phyloP scores from a whole-genome alignment of 202 grass and related monocot genomes.

The Bolboschoenoplectus hybrid region DNA sequence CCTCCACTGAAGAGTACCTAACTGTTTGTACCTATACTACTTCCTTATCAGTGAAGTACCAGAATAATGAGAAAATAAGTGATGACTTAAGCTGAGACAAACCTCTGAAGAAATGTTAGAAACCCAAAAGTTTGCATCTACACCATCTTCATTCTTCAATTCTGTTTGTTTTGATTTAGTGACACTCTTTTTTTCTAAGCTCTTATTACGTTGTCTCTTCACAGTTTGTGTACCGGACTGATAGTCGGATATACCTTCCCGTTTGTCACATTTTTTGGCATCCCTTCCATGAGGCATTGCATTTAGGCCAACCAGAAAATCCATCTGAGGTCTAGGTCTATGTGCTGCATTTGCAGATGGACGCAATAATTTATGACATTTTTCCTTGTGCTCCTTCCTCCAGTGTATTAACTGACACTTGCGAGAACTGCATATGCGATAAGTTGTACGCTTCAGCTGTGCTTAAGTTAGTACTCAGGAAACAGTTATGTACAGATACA shows the following conservation, averaged over 20 bases:
- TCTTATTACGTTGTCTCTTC: slow-evolving; percentile 43
- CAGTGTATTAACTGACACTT: slow-evolving; percentile 96
- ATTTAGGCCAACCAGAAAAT: slow-evolving; percentile 61
- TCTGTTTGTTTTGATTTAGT: slow-evolving; percentile 48
- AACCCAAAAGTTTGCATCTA: slow-evolving; percentile 32
- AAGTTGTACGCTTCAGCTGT: slow-evolving; percentile 14
- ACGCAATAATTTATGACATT: slow-evolving; percentile 66
- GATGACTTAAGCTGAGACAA: background rate
- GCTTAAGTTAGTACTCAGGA: slow-evolving; percentile 22
- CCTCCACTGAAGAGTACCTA: background rate
- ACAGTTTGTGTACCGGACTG: slow-evolving; percentile 48
- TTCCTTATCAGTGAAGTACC: background rate
- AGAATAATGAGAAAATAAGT: slow-evolving; percentile 30
- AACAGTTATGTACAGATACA: slow-evolving; percentile 14
- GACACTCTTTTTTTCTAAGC: slow-evolving; percentile 39
- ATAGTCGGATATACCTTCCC: slow-evolving; percentile 55
- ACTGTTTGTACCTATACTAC: background rate
- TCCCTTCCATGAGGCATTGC: slow-evolving; percentile 55
- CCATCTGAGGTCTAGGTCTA: slow-evolving; percentile 50
- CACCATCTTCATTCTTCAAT: slow-evolving; percentile 50
- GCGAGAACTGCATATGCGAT: slow-evolving; percentile 64
- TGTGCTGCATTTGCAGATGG: slow-evolving; percentile 47
- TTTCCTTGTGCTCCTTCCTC: slow-evolving; percentile 87
- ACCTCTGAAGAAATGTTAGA: slow-evolving; percentile 50
- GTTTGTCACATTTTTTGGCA: slow-evolving; percentile 51